Percentiles rank a stretch among this genome's conserved stretches.
phyloP scores from a whole-genome alignment of 1,284 basidiomycete species.

The Psilocybe mexicana region DNA sequence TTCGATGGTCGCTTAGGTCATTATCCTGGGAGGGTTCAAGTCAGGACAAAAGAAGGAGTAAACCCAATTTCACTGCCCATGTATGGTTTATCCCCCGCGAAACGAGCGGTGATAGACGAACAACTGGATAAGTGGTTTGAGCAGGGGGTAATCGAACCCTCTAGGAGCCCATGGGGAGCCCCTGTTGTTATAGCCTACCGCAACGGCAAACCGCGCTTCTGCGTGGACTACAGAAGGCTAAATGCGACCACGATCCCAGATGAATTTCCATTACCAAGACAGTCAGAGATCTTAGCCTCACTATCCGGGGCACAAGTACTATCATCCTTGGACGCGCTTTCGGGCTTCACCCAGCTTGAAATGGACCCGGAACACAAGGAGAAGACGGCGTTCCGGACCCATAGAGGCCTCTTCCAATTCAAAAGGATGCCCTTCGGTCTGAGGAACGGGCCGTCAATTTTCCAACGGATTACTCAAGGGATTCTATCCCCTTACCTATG shows the following conservation, averaged over 20 bases:
- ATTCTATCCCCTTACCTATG: slow-evolving; percentile 3
- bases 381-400: slow-evolving; percentile 1
- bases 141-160: slow-evolving; percentile 23
- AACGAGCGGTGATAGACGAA: slow-evolving; percentile 10
- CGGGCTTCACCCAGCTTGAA: slow-evolving; percentile 41
- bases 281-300: slow-evolving; percentile 36
- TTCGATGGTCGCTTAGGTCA: slow-evolving; percentile 17
- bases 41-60: slow-evolving; percentile 21
- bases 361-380: slow-evolving; percentile 26
- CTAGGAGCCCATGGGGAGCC: slow-evolving; percentile 25
- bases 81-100: slow-evolving; percentile 21
- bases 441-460: neutral
- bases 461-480: slow-evolving; percentile 3
- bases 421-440: slow-evolving; percentile 4
- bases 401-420: slow-evolving; percentile 5
- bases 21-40: slow-evolving; percentile 18
- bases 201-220: slow-evolving; percentile 24
- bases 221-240: slow-evolving; percentile 20
- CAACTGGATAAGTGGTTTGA: slow-evolving; percentile 26
- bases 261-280: slow-evolving; percentile 41
- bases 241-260: slow-evolving; percentile 27
- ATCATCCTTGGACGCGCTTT: slow-evolving; percentile 37
- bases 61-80: slow-evolving; percentile 19
- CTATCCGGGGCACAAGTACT: slow-evolving; percentile 35
- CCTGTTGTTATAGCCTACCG: slow-evolving; percentile 23